A percentile compares a stretch with the other conserved stretches of the same genome.
phyloP scores from a whole-genome alignment of 2,329 filamentous ascomycete species.

The Microsporum canis region DNA sequence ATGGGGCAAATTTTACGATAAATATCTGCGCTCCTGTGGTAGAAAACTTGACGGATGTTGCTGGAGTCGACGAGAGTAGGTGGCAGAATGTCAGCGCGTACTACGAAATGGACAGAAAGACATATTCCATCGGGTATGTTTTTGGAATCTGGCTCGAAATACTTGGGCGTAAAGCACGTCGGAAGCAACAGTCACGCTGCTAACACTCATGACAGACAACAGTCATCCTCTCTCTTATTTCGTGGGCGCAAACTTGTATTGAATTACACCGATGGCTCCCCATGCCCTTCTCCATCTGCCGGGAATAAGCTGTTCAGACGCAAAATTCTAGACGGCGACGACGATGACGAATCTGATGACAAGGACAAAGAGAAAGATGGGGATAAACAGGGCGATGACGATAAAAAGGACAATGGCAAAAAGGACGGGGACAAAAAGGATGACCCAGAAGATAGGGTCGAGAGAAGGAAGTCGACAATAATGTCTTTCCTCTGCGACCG shows the following conservation, averaged over 20 bases:
- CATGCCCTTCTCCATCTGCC: conserved; percentile 38
- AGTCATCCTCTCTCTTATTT: conserved; percentile 37
- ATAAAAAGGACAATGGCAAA: conserved; percentile 31
- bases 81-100: conserved; percentile 41
- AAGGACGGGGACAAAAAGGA: conserved; percentile 20
- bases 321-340: conserved; percentile 15
- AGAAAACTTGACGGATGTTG: conserved; percentile 37
- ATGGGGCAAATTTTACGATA: conserved; percentile 40
- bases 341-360: conserved; percentile 17
- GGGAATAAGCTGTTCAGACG: conserved; percentile 12
- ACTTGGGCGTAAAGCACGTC: not conserved
- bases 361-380: conserved; percentile 21
- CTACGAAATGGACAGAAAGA: conserved; percentile 34
- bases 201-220: conserved; percentile 24
- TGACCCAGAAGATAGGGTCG: conserved; percentile 8
- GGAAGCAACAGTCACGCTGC: not conserved
- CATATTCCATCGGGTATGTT: conserved; percentile 38
- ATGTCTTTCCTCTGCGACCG: conserved; percentile 90
- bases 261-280: conserved; percentile 66
- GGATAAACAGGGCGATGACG: conserved; percentile 26
- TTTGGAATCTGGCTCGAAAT: not conserved
- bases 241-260: conserved; percentile 54
- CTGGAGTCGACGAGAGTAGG: conserved; percentile 31
- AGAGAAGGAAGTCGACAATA: conserved; percentile 61
- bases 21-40: conserved; percentile 42